A percentile compares a stretch with the other conserved stretches of the same genome.
Evolutionary conservation across 768 basidiomycete species (phyloP).

Genomic region (Russula lepida): DNA sequence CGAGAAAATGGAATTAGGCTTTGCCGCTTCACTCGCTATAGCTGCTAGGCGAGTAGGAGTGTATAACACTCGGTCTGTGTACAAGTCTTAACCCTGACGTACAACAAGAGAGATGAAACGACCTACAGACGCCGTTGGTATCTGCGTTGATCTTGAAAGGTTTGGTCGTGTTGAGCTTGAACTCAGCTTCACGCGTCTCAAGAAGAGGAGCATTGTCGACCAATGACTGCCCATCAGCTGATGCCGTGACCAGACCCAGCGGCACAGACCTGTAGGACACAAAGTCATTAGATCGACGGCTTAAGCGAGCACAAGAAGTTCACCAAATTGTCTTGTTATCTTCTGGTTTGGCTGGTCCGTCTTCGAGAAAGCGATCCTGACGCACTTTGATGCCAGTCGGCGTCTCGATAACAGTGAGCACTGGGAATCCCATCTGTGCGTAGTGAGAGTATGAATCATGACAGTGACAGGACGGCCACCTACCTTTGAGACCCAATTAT

Average conservation of each 20-base stretch:
- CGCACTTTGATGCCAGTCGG: slow-evolving; percentile 63
- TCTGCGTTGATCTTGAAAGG: slow-evolving; percentile 88
- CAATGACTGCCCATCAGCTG: slow-evolving; percentile 44
- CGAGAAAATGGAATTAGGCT: slow-evolving; percentile 53
- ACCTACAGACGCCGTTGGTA: slow-evolving; percentile 82
- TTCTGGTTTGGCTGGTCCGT: slow-evolving; percentile 65
- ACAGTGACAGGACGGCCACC: background rate
- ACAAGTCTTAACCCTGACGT: background rate
- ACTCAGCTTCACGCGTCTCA: slow-evolving; percentile 53
- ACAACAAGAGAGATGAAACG: background rate
- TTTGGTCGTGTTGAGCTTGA: slow-evolving; percentile 65
- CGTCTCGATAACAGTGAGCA: slow-evolving; percentile 77
- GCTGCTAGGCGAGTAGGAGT: slow-evolving; percentile 65
- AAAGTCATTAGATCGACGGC: background rate
- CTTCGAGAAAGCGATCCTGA: slow-evolving; percentile 90
- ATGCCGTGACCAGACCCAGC: slow-evolving; percentile 59
- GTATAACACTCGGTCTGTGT: slow-evolving; percentile 77
- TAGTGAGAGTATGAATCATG: background rate
- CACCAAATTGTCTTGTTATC: slow-evolving; percentile 88
- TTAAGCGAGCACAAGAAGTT: background rate
- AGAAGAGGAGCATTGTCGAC: slow-evolving; percentile 61
- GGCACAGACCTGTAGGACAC: slow-evolving; percentile 60
- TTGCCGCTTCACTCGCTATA: slow-evolving; percentile 76
- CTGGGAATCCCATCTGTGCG: slow-evolving; percentile 70
- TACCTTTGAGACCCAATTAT: slow-evolving; percentile 84